These are phyloP conservation scores for Phytophthora megakarya DNA, from an alignment of 352 stramenopile genomes.

Conservation along the genomic window DNA sequence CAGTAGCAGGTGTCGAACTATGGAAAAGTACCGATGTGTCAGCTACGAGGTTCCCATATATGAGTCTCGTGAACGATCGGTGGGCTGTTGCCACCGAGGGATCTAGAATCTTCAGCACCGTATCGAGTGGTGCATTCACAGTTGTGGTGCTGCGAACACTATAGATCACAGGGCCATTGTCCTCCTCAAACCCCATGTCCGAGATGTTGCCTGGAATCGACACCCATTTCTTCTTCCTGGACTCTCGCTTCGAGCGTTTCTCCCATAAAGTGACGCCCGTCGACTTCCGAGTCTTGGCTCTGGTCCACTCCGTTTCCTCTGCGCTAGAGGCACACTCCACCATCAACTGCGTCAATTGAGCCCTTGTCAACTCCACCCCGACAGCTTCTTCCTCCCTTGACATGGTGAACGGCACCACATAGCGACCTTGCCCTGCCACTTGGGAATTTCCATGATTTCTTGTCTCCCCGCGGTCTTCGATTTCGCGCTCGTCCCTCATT, in stretches of 20 bases:
- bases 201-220: not conserved
- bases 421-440: slow-evolving; percentile 39
- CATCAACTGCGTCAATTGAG: slow-evolving; percentile 40
- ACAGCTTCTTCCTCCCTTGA: slow-evolving; percentile 46
- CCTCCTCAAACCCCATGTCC: slow-evolving; percentile 2
- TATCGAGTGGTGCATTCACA: slow-evolving; percentile 55
- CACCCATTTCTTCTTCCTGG: slow-evolving; percentile 26
- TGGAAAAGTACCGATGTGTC: slow-evolving; percentile 83
- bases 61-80: slow-evolving; percentile 75
- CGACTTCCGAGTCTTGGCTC: slow-evolving; percentile 41
- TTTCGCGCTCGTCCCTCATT: slow-evolving; percentile 30
- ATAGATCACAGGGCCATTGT: slow-evolving; percentile 31
- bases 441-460: not conserved
- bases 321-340: slow-evolving; percentile 32
- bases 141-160: slow-evolving; percentile 64
- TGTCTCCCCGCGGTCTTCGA: slow-evolving; percentile 18
- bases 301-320: slow-evolving; percentile 19
- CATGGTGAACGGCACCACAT: slow-evolving; percentile 60
- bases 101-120: slow-evolving; percentile 68
- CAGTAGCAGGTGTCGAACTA: slow-evolving; percentile 27
- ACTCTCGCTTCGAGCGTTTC: slow-evolving; percentile 35
- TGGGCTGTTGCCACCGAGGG: slow-evolving; percentile 57
- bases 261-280: slow-evolving; percentile 55
- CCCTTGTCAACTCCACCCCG: slow-evolving; percentile 29
- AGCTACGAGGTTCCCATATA: slow-evolving; percentile 71